Conservation (phyloP, 768 basidiomycete genomes). For the Mycena alexandri region DNA sequence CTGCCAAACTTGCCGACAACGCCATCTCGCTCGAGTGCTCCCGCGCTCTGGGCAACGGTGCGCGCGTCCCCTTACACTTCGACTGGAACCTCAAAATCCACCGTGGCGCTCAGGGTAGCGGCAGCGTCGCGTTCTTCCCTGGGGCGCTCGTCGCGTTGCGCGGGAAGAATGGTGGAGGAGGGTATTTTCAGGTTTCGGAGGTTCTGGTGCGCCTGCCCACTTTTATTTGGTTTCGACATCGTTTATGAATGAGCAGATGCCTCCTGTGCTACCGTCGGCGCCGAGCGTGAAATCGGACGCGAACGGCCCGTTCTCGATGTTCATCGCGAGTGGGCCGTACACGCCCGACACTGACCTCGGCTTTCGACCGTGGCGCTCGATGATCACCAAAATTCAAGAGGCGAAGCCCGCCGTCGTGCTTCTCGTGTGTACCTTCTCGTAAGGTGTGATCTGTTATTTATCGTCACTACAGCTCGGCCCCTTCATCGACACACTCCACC, state of each 20-base stretch:
- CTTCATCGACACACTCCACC: slow-evolving; percentile 86
- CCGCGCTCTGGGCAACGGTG: slow-evolving; percentile 76
- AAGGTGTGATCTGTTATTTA: not conserved
- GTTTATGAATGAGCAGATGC: slow-evolving; percentile 62
- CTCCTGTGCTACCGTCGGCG: slow-evolving; percentile 65
- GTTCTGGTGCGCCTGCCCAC: slow-evolving; percentile 71
- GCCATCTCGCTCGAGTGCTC: slow-evolving; percentile 88
- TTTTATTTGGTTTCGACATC: not conserved
- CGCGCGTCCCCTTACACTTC: slow-evolving; percentile 79
- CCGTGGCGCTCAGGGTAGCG: slow-evolving; percentile 70
- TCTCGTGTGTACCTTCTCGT: slow-evolving; percentile 63
- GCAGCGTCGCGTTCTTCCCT: slow-evolving; percentile 84
- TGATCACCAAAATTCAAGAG: slow-evolving; percentile 72
- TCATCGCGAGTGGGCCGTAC: slow-evolving; percentile 88
- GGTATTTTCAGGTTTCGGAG: slow-evolving; percentile 87
- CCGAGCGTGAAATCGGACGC: slow-evolving; percentile 36
- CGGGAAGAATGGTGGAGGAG: slow-evolving; percentile 93
- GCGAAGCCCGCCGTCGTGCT: slow-evolving; percentile 83
- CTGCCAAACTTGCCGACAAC: slow-evolving; percentile 78
- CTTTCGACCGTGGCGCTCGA: slow-evolving; percentile 76
- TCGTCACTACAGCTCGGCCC: slow-evolving; percentile 79
- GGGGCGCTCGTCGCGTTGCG: slow-evolving; percentile 89
- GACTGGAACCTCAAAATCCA: slow-evolving; percentile 74
- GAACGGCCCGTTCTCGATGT: slow-evolving; percentile 70
- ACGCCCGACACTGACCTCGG: slow-evolving; percentile 82